Base-by-base conservation (phyloP, 148 eudicot species). In the Spergularia marina region DNA sequence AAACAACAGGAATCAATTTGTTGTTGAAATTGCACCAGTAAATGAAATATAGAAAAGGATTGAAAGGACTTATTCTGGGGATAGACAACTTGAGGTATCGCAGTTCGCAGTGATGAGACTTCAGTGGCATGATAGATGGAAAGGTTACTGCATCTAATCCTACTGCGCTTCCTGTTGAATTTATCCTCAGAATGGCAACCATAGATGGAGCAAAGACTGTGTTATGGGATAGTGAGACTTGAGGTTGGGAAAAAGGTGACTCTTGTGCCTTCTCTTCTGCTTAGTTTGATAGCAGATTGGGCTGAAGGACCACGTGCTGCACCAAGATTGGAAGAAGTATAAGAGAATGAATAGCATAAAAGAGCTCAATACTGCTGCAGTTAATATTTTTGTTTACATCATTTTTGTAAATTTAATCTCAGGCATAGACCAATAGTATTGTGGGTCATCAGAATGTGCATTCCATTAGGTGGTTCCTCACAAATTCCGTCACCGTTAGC, bases 241-340 rank as follows among this genome's bases (percentile, higher is more conserved):
- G 96, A 94, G 82, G 83, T 89, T 76, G 98, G 98, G 18, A 94
- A 94, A 72, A 94, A 90, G 93, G 98, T 87, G 51, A 57, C 81
- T 74, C 61, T 66, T 67, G 61, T 68, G 23, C 54, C 41, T 53
- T 69, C 14, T 12, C 25, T 21, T 30, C 56, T 44, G 10, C 49
- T 44, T 40, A 3, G 40, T 14, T 23, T n/a, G 68, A 11, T 74
- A 62, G 36, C 47, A 23, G 25, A 53, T 62, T 71, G 55, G 25
- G 44, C 71, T 77, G 75, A 70, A 77, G 80, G 12, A 77, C 62
- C 53, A 77, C 74, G 62, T 77, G 80, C 80, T 77, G 75, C 40
- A 77, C 44, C 60, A 73, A 78, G 51, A 34, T 41, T 71, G 55
- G 4, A 12, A 16, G 44, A 68, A 18, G 53, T 41, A n/a, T 25